phyloP scores from a whole-genome alignment of 805 yeast genomes.

The Metschnikowia noctiluminum region DNA sequence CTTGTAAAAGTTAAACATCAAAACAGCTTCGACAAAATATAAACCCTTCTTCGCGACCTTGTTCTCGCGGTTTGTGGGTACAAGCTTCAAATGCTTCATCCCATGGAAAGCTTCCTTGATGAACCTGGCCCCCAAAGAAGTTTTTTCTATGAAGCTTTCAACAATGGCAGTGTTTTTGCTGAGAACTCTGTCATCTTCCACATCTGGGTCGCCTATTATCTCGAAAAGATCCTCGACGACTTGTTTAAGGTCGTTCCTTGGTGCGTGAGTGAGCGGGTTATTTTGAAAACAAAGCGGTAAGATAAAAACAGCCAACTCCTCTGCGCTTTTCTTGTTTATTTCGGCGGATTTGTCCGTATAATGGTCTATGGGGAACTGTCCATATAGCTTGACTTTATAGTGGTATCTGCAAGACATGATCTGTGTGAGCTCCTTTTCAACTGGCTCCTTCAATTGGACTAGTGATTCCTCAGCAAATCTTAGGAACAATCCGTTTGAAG shows the following conservation, averaged over 20 bases:
- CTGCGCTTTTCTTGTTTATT: constrained; percentile 29
- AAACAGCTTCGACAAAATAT: constrained; percentile 65
- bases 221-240: constrained; percentile 70
- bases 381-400: constrained; percentile 54
- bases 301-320: constrained; percentile 45
- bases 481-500: constrained; percentile 60
- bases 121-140: constrained; percentile 41
- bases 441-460: constrained; percentile 43
- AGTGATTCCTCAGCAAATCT: constrained; percentile 55
- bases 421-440: constrained; percentile 70
- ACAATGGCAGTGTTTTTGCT: constrained; percentile 45
- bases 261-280: constrained; percentile 56
- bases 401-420: constrained; percentile 77
- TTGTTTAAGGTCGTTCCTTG: constrained; percentile 68
- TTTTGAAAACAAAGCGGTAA: constrained; percentile 53
- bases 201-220: constrained; percentile 64
- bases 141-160: constrained; percentile 45
- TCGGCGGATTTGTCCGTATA: constrained; percentile 29
- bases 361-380: constrained; percentile 67
- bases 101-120: constrained; percentile 56
- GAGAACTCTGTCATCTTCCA: constrained; percentile 39
- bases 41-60: constrained; percentile 50
- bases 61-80: constrained; percentile 20
- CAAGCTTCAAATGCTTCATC: constrained; percentile 26
- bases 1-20: constrained; percentile 65